Percentiles rank a stretch among this genome's conserved stretches.
Conservation (phyloP, 2,329 filamentous ascomycete species). For the Fusarium nanum region DNA sequence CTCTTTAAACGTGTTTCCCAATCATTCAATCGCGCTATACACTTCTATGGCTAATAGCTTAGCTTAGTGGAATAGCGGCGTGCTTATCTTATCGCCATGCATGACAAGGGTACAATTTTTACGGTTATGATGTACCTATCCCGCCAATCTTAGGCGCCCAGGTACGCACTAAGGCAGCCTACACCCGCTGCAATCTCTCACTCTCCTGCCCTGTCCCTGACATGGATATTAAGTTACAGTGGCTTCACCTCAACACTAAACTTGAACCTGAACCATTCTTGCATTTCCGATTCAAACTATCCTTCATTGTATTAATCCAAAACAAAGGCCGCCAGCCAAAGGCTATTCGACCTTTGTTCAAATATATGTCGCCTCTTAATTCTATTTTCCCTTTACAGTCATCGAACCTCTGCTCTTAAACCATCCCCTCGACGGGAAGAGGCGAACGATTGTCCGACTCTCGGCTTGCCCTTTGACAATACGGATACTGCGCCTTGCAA, state of each 20-base stretch:
- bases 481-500: background rate
- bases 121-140: conserved; percentile 15
- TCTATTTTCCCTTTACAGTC: background rate
- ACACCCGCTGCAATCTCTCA: conserved; percentile 29
- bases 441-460: conserved; percentile 29
- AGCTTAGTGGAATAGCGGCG: background rate
- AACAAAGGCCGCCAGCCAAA: background rate
- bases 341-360: background rate
- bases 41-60: background rate
- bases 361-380: background rate
- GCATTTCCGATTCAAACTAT: conserved; percentile 27
- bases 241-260: conserved; percentile 10
- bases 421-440: conserved; percentile 1
- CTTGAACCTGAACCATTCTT: conserved; percentile 2
- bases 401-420: background rate
- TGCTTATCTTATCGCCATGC: conserved; percentile 41
- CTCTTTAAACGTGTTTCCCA: background rate
- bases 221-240: conserved; percentile 26
- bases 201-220: conserved; percentile 24
- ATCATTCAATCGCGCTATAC: background rate
- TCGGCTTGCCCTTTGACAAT: conserved; percentile 15
- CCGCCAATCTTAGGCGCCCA: conserved; percentile 17
- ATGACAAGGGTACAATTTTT: conserved; percentile 31
- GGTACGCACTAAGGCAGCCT: conserved; percentile 25
- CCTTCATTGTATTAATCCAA: conserved; percentile 13